These are phyloP conservation scores for Amesomyces nigricolor DNA, from an alignment of 2,329 filamentous ascomycete genomes.

Conservation along the genomic window DNA sequence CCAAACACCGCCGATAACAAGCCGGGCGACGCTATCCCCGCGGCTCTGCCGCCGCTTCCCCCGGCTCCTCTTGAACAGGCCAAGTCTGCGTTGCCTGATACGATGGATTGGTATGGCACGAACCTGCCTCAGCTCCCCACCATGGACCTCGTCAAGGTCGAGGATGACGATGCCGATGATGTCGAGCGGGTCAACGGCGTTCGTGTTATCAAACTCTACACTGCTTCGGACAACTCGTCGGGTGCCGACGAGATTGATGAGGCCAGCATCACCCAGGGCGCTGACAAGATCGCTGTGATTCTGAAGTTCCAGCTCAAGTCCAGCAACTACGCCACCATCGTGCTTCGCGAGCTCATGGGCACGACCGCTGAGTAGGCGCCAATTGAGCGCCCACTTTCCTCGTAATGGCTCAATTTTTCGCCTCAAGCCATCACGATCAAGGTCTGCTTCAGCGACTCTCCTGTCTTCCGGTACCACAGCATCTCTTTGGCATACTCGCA, in stretches of 20 bases:
- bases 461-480: not conserved
- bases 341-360: slow-evolving; percentile 34
- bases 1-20: not conserved
- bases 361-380: slow-evolving; percentile 17
- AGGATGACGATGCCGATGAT: not conserved
- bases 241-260: slow-evolving; percentile 20
- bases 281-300: slow-evolving; percentile 32
- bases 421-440: not conserved
- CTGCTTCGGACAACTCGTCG: slow-evolving; percentile 23
- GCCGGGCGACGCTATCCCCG: not conserved
- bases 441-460: not conserved
- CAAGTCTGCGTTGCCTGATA: not conserved
- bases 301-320: slow-evolving; percentile 34
- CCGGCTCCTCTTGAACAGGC: not conserved
- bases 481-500: not conserved
- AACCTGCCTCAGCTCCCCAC: slow-evolving; percentile 11
- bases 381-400: not conserved
- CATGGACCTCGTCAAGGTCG: slow-evolving; percentile 2
- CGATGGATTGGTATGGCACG: slow-evolving; percentile 17
- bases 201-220: slow-evolving; percentile 17
- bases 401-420: not conserved
- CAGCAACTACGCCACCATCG: slow-evolving; percentile 37
- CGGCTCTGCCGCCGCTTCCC: not conserved
- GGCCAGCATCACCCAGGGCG: slow-evolving; percentile 18
- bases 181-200: slow-evolving; percentile 19